phyloP scores from a whole-genome alignment of 164 flowering plant genomes.

The Akebia trifoliata region DNA sequence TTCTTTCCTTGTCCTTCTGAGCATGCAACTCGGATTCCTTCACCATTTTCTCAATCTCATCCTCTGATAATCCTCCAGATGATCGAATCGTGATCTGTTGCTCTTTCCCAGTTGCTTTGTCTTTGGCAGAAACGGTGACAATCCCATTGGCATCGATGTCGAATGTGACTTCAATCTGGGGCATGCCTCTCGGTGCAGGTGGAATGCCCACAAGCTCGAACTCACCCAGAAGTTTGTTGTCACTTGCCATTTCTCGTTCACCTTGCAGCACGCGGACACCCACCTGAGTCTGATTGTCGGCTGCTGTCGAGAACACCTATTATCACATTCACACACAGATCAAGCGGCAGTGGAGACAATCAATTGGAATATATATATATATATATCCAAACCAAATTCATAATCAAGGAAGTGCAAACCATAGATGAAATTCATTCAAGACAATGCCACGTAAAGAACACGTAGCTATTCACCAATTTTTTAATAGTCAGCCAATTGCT shows the following conservation, averaged over 20 bases:
- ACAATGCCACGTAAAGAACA: too few species aligned
- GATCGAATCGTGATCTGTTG: slow-evolving; percentile 54
- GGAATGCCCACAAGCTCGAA: slow-evolving; percentile 54
- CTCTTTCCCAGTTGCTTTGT: slow-evolving; percentile 42
- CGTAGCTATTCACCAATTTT: too few species aligned
- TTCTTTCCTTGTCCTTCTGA: slow-evolving; percentile 46
- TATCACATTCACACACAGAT: too few species aligned
- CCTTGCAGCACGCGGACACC: slow-evolving; percentile 53
- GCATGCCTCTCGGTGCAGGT: slow-evolving; percentile 56
- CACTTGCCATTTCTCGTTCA: slow-evolving; percentile 54
- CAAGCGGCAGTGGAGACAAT: too few species aligned
- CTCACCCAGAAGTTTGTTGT: slow-evolving; percentile 51
- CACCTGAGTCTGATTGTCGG: slow-evolving; percentile 60
- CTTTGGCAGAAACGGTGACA: slow-evolving; percentile 55
- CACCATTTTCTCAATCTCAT: slow-evolving; percentile 54
- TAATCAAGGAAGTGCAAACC: too few species aligned
- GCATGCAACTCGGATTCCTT: slow-evolving; percentile 48
- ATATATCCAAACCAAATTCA: too few species aligned
- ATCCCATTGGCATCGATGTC: slow-evolving; percentile 61
- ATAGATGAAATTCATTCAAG: too few species aligned
- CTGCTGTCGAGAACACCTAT: slow-evolving; percentile 60
- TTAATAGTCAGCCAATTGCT: too few species aligned
- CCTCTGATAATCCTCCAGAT: slow-evolving; percentile 51
- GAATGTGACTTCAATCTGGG: slow-evolving; percentile 55
- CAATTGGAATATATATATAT: too few species aligned